Conservation (phyloP, 2,329 filamentous ascomycete species). For the Alternaria dauci region DNA sequence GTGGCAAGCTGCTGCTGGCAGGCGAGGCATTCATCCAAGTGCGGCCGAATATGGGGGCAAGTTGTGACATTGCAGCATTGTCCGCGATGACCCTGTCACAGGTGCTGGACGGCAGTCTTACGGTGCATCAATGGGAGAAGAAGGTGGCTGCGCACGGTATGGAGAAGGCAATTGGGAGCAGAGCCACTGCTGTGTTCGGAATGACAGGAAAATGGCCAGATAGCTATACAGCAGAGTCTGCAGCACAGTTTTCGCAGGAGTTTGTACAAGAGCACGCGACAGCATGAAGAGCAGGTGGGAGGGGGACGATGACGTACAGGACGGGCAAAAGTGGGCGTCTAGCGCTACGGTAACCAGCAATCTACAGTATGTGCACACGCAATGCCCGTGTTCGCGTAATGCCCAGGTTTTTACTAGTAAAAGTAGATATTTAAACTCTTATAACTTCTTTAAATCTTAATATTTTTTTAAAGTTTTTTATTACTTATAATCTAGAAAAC, state of each 20-base stretch:
- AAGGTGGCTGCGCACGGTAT: conserved; percentile 37
- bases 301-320: too few relatives aligned
- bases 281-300: too few relatives aligned
- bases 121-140: conserved; percentile 41
- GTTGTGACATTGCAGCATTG: conserved; percentile 55
- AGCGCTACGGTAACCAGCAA: too few relatives aligned
- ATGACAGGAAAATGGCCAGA: conserved; percentile 30
- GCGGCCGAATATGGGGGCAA: conserved; percentile 55
- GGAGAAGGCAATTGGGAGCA: conserved; percentile 22
- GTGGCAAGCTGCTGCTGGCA: conserved; percentile 53
- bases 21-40: conserved; percentile 56
- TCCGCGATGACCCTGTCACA: conserved; percentile 49
- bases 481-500: too few relatives aligned
- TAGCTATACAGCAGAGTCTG: conserved; percentile 4
- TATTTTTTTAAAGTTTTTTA: too few relatives aligned
- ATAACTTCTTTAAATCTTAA: too few relatives aligned
- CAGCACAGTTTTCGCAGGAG: neutral
- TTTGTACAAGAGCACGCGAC: too few relatives aligned
- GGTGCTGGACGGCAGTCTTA: conserved; percentile 47
- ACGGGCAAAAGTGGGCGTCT: too few relatives aligned
- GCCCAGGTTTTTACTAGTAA: too few relatives aligned
- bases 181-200: conserved; percentile 19
- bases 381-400: too few relatives aligned
- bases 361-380: too few relatives aligned
- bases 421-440: too few relatives aligned